These are phyloP conservation scores for Thermoascus crustaceus DNA, from an alignment of 2,329 filamentous ascomycete species.

Conservation along the genomic window DNA sequence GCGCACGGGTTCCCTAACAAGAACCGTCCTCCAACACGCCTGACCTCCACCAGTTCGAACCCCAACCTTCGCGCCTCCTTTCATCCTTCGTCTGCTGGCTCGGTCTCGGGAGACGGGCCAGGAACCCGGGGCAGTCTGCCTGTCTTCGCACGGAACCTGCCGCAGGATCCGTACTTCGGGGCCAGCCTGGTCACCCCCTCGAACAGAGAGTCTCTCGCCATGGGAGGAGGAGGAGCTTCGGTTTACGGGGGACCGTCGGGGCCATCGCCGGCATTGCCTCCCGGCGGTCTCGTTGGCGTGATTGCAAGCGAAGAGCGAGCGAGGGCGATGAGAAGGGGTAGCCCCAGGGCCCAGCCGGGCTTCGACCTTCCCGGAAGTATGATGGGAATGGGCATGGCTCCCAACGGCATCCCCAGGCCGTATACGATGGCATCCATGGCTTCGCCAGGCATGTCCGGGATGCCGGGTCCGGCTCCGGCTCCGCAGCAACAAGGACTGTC, in stretches of 20 bases:
- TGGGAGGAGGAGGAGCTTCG: slow-evolving; percentile 54
- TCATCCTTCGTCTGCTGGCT: slow-evolving; percentile 47
- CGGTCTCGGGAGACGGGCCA: slow-evolving; percentile 44
- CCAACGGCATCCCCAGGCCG: slow-evolving; percentile 26
- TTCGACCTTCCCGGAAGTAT: slow-evolving; percentile 22
- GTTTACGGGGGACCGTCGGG: slow-evolving; percentile 30
- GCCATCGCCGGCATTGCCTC: slow-evolving; percentile 43
- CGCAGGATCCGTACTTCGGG: slow-evolving; percentile 76
- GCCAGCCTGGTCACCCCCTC: slow-evolving; percentile 65
- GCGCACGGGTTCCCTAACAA: slow-evolving; percentile 82
- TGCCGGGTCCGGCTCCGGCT: slow-evolving; percentile 7
- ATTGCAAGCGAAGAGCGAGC: slow-evolving; percentile 79
- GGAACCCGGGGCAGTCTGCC: slow-evolving; percentile 53
- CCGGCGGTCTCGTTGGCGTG: slow-evolving; percentile 76
- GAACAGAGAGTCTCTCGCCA: slow-evolving; percentile 65
- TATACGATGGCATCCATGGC: slow-evolving; percentile 29
- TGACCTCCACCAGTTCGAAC: slow-evolving; percentile 59
- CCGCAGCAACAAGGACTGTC: slow-evolving; percentile 35
- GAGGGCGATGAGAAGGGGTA: slow-evolving; percentile 68
- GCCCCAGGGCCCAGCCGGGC: slow-evolving; percentile 57
- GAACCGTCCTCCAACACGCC: slow-evolving; percentile 62
- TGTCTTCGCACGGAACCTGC: slow-evolving; percentile 73
- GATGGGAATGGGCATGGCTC: slow-evolving; percentile 16
- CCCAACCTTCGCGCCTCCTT: slow-evolving; percentile 59
- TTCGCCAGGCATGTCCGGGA: slow-evolving; percentile 11